Percentiles rank a stretch among this genome's conserved stretches.
These are phyloP conservation scores for Colletotrichum lindemuthianum DNA, from an alignment of 2,329 filamentous ascomycete genomes.

Conservation along the genomic window DNA sequence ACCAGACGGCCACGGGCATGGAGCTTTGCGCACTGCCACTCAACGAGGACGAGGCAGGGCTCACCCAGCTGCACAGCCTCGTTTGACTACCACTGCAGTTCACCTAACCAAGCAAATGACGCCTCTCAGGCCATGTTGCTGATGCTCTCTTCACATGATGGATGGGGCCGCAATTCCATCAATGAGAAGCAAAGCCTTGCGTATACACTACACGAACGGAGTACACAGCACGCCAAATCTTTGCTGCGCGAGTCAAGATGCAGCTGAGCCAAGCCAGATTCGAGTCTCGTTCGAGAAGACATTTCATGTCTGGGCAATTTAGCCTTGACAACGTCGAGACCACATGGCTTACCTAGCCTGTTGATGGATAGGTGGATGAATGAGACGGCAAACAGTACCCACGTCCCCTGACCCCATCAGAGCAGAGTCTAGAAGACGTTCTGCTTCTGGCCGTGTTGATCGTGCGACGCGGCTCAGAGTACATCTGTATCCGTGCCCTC, in stretches of 20 bases:
- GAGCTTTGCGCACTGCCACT: not conserved
- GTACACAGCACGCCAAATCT: too few species aligned
- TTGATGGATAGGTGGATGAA: not conserved
- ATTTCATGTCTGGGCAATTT: too few species aligned
- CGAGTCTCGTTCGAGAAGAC: too few species aligned
- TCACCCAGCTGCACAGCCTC: not conserved
- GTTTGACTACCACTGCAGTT: too few species aligned
- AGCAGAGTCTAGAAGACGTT: not conserved
- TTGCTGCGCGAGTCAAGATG: too few species aligned
- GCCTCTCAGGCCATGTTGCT: not conserved
- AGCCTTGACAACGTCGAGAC: too few species aligned
- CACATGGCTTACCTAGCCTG: too few species aligned
- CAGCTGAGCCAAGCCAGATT: too few species aligned
- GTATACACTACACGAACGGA: too few species aligned
- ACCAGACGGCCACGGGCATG: constrained; percentile 1
- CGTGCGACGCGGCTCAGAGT: constrained; percentile 18
- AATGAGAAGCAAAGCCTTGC: too few species aligned
- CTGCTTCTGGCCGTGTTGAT: not conserved
- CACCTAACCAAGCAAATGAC: too few species aligned
- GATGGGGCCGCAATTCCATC: too few species aligned
- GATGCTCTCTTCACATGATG: not conserved
- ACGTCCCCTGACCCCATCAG: not conserved
- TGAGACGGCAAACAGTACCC: not conserved
- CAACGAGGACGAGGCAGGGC: not conserved
- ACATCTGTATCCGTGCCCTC: constrained; percentile 7